A percentile compares a stretch with the other conserved stretches of the same genome.
phyloP scores from a whole-genome alignment of 345 rosid species.

The Hypericum androsaemum region DNA sequence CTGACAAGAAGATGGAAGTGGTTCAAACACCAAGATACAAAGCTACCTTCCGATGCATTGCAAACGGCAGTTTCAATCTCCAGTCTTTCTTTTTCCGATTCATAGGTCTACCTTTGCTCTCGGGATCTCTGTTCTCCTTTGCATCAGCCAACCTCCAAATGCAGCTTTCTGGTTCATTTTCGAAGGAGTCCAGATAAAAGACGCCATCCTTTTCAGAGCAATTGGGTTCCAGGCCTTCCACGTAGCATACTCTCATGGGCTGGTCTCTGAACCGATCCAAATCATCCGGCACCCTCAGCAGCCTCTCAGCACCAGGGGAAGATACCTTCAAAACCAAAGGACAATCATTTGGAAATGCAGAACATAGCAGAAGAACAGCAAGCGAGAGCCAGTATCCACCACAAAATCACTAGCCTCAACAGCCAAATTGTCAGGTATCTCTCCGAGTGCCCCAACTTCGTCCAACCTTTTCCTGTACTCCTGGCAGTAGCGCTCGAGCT shows the following conservation, averaged over 20 bases:
- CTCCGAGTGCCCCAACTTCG: constrained; percentile 53
- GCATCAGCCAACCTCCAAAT: constrained; percentile 81
- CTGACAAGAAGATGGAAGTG: too few relatives aligned
- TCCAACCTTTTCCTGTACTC: constrained; percentile 71
- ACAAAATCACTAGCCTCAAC: constrained; percentile 45
- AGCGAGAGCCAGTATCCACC: neutral
- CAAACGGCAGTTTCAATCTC: constrained; percentile 51
- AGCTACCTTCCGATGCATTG: constrained; percentile 40
- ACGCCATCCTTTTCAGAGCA: constrained; percentile 38
- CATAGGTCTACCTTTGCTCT: constrained; percentile 65
- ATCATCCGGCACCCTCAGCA: constrained; percentile 68
- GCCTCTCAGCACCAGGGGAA: constrained; percentile 82
- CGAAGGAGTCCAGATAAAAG: constrained; percentile 53
- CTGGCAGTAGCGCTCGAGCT: constrained; percentile 57
- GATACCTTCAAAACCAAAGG: constrained; percentile 48
- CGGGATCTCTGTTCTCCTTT: constrained; percentile 70
- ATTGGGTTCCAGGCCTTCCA: constrained; percentile 32
- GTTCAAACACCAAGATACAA: constrained; percentile 48
- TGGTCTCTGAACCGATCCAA: constrained; percentile 51
- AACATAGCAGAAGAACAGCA: constrained; percentile 2
- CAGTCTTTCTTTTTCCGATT: constrained; percentile 70
- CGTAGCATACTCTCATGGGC: constrained; percentile 62
- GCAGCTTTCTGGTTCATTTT: constrained; percentile 46
- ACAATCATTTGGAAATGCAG: neutral
- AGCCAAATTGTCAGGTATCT: constrained; percentile 71